These are phyloP conservation scores for Backusella macrospora DNA, from an alignment of 192 early-diverging fungal species.

Conservation along the genomic window DNA sequence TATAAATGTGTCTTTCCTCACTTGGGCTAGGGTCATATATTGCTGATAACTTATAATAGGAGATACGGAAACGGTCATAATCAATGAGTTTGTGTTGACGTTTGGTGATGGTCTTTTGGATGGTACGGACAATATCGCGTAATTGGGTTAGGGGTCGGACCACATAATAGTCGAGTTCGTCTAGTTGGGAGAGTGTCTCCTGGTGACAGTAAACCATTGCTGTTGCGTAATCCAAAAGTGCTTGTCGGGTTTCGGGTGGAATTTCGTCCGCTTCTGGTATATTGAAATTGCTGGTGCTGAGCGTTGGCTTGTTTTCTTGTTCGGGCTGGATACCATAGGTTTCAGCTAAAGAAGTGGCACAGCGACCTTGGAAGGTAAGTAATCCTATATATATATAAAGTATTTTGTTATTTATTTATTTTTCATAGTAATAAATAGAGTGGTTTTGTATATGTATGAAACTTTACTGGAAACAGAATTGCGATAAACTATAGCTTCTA, in stretches of 20 bases:
- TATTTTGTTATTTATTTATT: no score
- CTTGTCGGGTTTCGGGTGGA: conserved; percentile 45
- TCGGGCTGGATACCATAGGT: conserved; percentile 26
- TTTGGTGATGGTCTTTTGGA: conserved; percentile 85
- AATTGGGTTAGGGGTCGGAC: conserved; percentile 74
- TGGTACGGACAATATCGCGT: conserved; percentile 67
- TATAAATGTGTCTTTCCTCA: conserved; percentile 66
- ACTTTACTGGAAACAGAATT: conserved; percentile 13
- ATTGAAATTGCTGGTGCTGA: conserved; percentile 17
- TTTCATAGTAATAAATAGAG: background rate
- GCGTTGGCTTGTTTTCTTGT: conserved; percentile 51
- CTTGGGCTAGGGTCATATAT: conserved; percentile 60
- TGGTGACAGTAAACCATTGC: conserved; percentile 49
- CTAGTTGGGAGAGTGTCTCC: conserved; percentile 62
- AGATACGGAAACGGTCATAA: conserved; percentile 79
- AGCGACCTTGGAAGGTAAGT: conserved; percentile 15
- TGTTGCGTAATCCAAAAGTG: conserved; percentile 50
- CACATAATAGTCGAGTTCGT: conserved; percentile 72
- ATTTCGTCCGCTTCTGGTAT: conserved; percentile 20
- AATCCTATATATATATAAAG: conserved; percentile 7
- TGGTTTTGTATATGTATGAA: background rate
- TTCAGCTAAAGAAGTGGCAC: conserved; percentile 14
- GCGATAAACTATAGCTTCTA: conserved; percentile 59
- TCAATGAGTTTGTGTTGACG: conserved; percentile 90
- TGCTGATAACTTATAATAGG: conserved; percentile 74